Conservation (phyloP, 164 flowering plant species). For the Magnolia sinica region DNA sequence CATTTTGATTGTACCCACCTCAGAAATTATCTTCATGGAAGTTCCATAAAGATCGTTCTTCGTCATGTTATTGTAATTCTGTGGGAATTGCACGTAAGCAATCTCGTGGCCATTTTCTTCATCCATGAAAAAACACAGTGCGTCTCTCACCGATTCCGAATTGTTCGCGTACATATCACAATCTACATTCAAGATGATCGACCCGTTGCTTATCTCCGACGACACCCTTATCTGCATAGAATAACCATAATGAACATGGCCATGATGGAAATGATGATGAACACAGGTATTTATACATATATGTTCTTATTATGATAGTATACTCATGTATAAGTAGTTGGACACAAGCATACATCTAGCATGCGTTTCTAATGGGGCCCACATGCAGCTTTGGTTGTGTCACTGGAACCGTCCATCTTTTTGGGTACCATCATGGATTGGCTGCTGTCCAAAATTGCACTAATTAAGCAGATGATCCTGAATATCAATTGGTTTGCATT, state of each 20-base stretch:
- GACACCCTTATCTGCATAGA: constrained; percentile 29
- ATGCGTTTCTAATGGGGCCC: neutral
- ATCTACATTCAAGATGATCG: constrained; percentile 31
- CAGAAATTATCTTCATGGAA: neutral
- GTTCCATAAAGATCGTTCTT: constrained; percentile 19
- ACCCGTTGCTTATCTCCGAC: constrained; percentile 24
- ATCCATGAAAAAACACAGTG: constrained; percentile 35
- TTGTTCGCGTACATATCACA: constrained; percentile 41
- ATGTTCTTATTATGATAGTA: neutral
- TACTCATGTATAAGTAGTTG: neutral
- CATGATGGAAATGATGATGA: neutral
- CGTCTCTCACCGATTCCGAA: constrained; percentile 28
- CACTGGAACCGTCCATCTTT: neutral
- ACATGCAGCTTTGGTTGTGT: neutral
- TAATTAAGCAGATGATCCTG: neutral
- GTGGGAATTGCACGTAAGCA: constrained; percentile 37
- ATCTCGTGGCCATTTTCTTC: constrained; percentile 30
- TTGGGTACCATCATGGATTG: neutral
- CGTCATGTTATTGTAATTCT: constrained; percentile 21
- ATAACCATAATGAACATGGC: neutral
- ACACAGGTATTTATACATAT: neutral
- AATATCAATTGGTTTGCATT: neutral
- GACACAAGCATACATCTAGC: neutral
- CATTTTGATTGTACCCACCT: constrained; percentile 5
- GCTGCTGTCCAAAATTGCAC: neutral